phyloP scores from a whole-genome alignment of 1,284 basidiomycete species.

The Prillingera fragicola region DNA sequence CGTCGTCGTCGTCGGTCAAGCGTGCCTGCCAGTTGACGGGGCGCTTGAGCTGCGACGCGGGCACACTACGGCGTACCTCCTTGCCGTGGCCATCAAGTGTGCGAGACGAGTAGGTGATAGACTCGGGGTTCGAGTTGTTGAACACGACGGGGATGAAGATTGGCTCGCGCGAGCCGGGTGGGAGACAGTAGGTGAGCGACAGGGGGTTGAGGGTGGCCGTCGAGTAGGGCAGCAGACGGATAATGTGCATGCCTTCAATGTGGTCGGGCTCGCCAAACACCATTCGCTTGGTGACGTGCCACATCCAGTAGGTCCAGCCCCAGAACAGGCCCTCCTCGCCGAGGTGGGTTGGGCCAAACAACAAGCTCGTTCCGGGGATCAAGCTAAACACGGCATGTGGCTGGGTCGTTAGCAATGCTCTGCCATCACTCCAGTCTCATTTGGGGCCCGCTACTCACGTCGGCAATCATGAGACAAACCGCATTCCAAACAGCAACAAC shows the following conservation, averaged over 20 bases:
- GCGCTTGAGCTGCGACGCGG: conserved; percentile 25
- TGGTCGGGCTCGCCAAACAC: conserved; percentile 27
- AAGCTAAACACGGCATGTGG: conserved; percentile 28
- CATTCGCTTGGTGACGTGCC: conserved; percentile 3
- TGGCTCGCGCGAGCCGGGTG: conserved; percentile 31
- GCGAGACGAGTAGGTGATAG: conserved; percentile 68
- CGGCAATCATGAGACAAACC: conserved; percentile 36
- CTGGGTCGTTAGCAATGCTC: conserved; percentile 4
- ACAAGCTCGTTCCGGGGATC: background rate
- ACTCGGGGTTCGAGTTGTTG: conserved; percentile 79
- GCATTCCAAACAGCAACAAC: conserved; percentile 24
- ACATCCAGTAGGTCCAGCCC: conserved; percentile 8
- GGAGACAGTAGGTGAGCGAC: conserved; percentile 44
- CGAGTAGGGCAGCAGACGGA: conserved; percentile 37
- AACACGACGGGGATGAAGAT: conserved; percentile 55
- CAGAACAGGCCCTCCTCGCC: conserved; percentile 21
- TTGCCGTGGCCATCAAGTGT: conserved; percentile 55
- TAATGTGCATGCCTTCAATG: conserved; percentile 39
- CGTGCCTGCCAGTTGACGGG: conserved; percentile 16
- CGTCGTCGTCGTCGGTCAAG: conserved; percentile 48
- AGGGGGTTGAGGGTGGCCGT: conserved; percentile 47
- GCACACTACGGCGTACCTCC: conserved; percentile 17
- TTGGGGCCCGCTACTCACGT: conserved; percentile 20
- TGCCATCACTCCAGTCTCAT: background rate
- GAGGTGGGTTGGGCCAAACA: conserved; percentile 8